phyloP scores from a whole-genome alignment of 1,284 basidiomycete genomes.

The Pyrrhoderma lamaoense region DNA sequence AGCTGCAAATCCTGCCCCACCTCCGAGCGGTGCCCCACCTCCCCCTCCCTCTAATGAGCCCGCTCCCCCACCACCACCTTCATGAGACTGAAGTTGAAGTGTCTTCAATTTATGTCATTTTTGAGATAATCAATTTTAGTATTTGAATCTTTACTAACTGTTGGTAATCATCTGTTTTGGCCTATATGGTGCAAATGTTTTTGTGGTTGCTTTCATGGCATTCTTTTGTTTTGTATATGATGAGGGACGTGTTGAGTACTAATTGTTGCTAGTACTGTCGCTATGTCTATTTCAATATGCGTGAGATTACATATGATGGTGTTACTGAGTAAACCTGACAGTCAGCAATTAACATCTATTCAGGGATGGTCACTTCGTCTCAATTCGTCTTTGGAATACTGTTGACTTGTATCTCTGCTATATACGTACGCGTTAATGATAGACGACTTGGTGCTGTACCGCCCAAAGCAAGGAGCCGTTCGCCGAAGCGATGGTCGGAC shows the following conservation, averaged over 20 bases:
- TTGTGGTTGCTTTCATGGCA: background rate
- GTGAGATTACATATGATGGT: no score
- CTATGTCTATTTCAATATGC: no score
- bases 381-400: background rate
- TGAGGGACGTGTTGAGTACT: no score
- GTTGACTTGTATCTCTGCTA: constrained; percentile 11
- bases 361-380: background rate
- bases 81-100: background rate
- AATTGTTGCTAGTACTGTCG: no score
- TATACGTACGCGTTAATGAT: constrained; percentile 50
- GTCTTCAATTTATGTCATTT: background rate
- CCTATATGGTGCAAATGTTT: no score
- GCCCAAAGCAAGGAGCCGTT: constrained; percentile 34
- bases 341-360: no score
- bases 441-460: constrained; percentile 40
- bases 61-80: constrained; percentile 15
- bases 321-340: no score
- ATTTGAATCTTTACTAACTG: background rate
- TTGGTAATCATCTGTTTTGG: background rate
- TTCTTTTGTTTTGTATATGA: no score
- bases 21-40: constrained; percentile 15
- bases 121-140: background rate
- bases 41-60: constrained; percentile 13
- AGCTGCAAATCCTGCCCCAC: constrained; percentile 8
- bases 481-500: constrained; percentile 39